Evolutionary conservation across 1,139 yeast species (phyloP), one percentile per base, ranked within the genome.

Genomic region (Pichia sp.): DNA sequence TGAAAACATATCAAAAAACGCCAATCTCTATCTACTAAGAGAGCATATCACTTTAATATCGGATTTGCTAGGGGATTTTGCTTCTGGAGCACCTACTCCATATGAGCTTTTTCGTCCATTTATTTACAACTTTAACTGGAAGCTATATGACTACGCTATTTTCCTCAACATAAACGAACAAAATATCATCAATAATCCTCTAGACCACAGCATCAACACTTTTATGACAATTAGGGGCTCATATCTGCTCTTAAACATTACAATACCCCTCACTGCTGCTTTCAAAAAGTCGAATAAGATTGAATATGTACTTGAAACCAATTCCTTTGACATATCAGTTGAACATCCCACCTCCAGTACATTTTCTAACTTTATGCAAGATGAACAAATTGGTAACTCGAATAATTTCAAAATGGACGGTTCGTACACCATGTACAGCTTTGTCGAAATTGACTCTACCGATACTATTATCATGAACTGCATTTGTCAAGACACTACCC

Each of bases 291-390:
- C 72, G 7, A 75, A 77, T 3, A 68, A 74, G 0, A 66, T 85
- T 14, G 62, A 67, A 6, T 85, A 71, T 48, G 56, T 59, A 1
- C 49, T 86, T 2, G 48, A 49, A 27, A 81, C 95, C 0, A 76
- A 86, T 0, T 60, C 60, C 35, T 75, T 86, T 47, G 72, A 78
- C 36, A 52, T 88, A 32, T 63, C 72, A 1, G 58, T 88, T 6
- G 82, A 78, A 41, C 74, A 93, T 0, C 97, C 97, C 0, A 81
- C 91, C 0, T 91, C 97, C 95, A 94, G 86, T 52, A 87, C 97
- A 0, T 63, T 77, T 14, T 72, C 77, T 45, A 79, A 83, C 32
- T 91, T 88, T 47, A 58, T 82, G 61, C 69, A 68, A 34, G 66
- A 69, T 20, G 70, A 74, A 15, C 74, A 72, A 29, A 62, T 79